Evolutionary conservation across 768 basidiomycete species (phyloP).

Genomic region (Boletus huronensis): DNA sequence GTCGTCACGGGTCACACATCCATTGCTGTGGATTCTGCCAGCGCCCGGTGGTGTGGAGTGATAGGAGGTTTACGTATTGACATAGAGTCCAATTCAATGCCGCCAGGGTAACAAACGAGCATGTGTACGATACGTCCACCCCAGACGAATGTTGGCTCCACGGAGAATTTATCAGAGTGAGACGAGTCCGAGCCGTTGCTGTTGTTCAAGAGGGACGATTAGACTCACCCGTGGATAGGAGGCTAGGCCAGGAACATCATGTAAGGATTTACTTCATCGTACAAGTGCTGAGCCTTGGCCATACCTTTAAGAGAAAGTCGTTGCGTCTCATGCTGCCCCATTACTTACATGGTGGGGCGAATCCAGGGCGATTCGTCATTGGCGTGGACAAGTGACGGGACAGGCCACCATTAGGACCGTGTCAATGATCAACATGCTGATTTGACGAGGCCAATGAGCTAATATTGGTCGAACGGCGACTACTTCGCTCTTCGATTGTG

Average conservation of each 20-base stretch:
- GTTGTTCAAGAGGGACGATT: not conserved
- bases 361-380: not conserved
- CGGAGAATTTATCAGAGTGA: not conserved
- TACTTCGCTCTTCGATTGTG: not conserved
- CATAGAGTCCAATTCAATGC: not conserved
- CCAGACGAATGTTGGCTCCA: not conserved
- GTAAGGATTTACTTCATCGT: not conserved
- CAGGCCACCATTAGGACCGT: not conserved
- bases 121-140: not conserved
- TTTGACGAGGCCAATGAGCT: not conserved
- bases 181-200: not conserved
- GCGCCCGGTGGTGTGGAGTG: not conserved
- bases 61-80: not conserved
- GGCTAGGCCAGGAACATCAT: not conserved
- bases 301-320: not conserved
- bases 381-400: not conserved
- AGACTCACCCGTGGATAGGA: not conserved
- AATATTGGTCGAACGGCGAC: not conserved
- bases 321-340: too few relatives aligned
- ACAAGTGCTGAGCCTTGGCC: not conserved
- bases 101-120: not conserved
- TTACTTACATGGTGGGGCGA: too few relatives aligned
- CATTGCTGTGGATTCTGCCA: not conserved
- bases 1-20: conserved; percentile 24
- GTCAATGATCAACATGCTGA: not conserved